Base-by-base conservation (phyloP, 192 early-diverging fungal species). In the Coemansia sp. region DNA sequence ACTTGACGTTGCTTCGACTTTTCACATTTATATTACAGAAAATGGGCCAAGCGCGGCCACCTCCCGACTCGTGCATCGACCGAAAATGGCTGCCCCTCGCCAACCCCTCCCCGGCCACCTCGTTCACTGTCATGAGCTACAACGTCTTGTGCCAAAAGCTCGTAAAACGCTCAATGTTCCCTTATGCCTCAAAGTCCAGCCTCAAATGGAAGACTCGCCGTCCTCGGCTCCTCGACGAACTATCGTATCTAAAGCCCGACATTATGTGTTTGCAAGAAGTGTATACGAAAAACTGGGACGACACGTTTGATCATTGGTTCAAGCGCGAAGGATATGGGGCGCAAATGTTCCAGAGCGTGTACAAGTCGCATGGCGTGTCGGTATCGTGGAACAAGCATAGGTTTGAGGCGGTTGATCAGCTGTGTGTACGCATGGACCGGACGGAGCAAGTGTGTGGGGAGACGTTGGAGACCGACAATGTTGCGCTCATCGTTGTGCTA, bases 181-280 rank as follows among this genome's bases (percentile, higher is more conserved):
- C 85, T 1, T 82, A 86, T 39, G 81, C 85, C 7, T 83, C 70
- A 58, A 80, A 84, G 24, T 66, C 71, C 17, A 75, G 82, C 7
- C 72, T 88, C 21, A 81, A 76, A 15, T 82, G 82, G 84, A 85
- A 85, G 58, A 62, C 64, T 3, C 82, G 86, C 14, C 72, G 69
- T 22, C 64, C 72, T 15, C 73, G 66, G 59, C 32, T 88, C 7
- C 57, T 85, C 2, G 66, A 65, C 32, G 86, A 88, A 57, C 60
- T 88, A 3, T 53, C 67, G 2, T 43, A 73, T 29, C 75, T 66
- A 51, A 63, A 68, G 9, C 70, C 86, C 6, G 83, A 85, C 64
- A 75, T 88, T 9, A 76, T 83, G 52, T 88, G 86, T 60, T 61
- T 88, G 17, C 86, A 88, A 52, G 86, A 88, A 25, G 78, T 88